Evolutionary conservation across 306 rosid species (phyloP).

Genomic region (Senna siamea): DNA sequence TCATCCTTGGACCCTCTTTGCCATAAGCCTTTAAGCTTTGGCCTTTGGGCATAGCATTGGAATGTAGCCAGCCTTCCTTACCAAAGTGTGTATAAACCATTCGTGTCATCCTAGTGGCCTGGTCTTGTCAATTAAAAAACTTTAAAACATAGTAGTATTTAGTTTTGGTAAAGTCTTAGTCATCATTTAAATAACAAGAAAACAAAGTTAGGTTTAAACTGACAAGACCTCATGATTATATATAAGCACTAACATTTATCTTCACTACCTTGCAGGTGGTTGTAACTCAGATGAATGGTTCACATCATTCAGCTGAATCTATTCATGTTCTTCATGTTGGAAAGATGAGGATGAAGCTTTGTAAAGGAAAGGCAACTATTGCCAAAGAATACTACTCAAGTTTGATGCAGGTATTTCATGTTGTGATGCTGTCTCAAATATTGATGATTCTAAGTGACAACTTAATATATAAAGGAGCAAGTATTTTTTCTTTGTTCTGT

Average conservation of each 20-base stretch:
- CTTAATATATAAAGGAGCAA: background rate
- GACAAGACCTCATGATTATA: background rate
- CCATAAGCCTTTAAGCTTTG: background rate
- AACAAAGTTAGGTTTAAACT: background rate
- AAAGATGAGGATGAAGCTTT: constrained; percentile 88
- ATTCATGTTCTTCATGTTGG: constrained; percentile 83
- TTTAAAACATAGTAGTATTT: background rate
- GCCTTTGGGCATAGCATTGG: background rate
- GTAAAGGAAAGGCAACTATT: constrained; percentile 69
- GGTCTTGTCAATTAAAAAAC: background rate
- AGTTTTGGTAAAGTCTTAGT: background rate
- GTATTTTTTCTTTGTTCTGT: background rate
- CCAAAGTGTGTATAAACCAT: background rate
- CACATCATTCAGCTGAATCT: constrained; percentile 63
- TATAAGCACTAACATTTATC: background rate
- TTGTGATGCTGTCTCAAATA: too few species aligned
- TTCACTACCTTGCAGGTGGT: constrained; percentile 65
- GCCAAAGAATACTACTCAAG: constrained; percentile 83
- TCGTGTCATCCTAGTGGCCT: background rate
- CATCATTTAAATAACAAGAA: background rate
- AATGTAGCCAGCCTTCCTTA: background rate
- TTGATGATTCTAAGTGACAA: constrained; percentile 9
- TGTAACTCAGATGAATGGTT: constrained; percentile 79
- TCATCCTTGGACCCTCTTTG: background rate
- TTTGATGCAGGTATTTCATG: constrained; percentile 77